A percentile compares a stretch with the other conserved stretches of the same genome.
Evolutionary conservation across 345 rosid species (phyloP).

Genomic region (Syzygium aqueum): DNA sequence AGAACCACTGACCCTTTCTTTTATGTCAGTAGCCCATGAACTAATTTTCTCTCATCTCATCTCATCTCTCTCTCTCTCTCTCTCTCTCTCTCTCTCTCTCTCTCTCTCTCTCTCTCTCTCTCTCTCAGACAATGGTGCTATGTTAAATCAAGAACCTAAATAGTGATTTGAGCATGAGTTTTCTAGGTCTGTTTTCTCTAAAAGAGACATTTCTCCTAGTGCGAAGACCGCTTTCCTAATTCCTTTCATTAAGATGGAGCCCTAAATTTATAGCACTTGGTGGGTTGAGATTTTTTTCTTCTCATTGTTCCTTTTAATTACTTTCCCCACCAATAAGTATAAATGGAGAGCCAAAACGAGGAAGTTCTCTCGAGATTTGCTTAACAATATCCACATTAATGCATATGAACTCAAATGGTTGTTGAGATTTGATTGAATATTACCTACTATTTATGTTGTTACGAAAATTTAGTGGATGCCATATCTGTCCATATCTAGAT

Average conservation of each 20-base stretch:
- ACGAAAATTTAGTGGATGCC: neutral
- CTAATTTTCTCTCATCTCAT: neutral
- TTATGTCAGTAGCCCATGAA: conserved; percentile 16
- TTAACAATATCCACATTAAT: neutral
- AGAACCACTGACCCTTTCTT: conserved; percentile 27
- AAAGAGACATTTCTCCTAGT: conserved; percentile 39
- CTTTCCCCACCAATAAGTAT: neutral
- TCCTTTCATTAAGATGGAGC: conserved; percentile 1
- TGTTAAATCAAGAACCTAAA: conserved; percentile 28
- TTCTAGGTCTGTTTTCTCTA: conserved; percentile 4
- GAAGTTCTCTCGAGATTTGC: neutral
- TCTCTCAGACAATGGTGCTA: conserved; percentile 18
- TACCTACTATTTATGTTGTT: neutral
- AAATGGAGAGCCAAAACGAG: neutral
- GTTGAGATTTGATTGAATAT: neutral
- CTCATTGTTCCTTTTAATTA: neutral
- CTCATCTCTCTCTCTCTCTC: neutral
- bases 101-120: neutral
- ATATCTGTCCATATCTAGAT: neutral
- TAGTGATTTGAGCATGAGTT: neutral
- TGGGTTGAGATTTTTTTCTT: neutral
- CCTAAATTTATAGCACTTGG: neutral
- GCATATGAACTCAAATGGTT: neutral
- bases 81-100: neutral
- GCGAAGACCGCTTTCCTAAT: conserved; percentile 29